Percentiles rank a stretch among this genome's conserved stretches.
These are phyloP conservation scores for Glebionis coronaria DNA, from an alignment of 129 eudicot genomes.

Conservation along the genomic window DNA sequence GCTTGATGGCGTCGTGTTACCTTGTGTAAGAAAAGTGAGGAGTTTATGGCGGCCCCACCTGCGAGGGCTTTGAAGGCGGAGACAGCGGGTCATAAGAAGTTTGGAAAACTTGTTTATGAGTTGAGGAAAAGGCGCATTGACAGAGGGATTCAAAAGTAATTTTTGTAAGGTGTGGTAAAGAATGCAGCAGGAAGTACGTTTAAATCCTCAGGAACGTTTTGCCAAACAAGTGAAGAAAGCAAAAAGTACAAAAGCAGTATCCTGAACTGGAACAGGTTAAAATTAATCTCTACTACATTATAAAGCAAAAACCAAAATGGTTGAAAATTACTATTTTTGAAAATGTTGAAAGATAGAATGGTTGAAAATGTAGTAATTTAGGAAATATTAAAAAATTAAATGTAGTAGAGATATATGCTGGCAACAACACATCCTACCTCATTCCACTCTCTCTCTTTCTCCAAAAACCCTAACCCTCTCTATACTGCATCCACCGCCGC, in stretches of 20 bases:
- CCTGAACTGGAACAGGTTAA: background rate
- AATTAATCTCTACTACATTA: no score
- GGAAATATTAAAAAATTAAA: no score
- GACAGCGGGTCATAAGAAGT: slow-evolving; percentile 61
- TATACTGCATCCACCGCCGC: no score
- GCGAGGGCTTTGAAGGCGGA: slow-evolving; percentile 57
- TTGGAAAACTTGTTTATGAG: slow-evolving; percentile 65
- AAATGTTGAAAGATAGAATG: no score
- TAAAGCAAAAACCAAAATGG: no score
- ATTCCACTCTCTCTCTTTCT: no score
- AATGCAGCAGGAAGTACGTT: slow-evolving; percentile 59
- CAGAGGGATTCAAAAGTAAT: slow-evolving; percentile 42
- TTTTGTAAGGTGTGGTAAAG: slow-evolving; percentile 62
- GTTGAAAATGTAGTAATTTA: no score
- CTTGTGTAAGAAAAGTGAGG: slow-evolving; percentile 54
- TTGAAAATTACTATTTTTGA: no score
- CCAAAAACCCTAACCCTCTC: no score
- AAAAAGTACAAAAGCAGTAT: slow-evolving; percentile 15
- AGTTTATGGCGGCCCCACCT: slow-evolving; percentile 58
- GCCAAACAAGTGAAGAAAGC: slow-evolving; percentile 30
- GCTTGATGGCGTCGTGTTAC: slow-evolving; percentile 73
- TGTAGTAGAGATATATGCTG: no score
- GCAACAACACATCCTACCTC: no score
- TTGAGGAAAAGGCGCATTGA: slow-evolving; percentile 46
- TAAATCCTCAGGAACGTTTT: slow-evolving; percentile 48